These are phyloP conservation scores for Xylogone sp. DNA, from an alignment of 2,329 filamentous ascomycete genomes.

Conservation along the genomic window DNA sequence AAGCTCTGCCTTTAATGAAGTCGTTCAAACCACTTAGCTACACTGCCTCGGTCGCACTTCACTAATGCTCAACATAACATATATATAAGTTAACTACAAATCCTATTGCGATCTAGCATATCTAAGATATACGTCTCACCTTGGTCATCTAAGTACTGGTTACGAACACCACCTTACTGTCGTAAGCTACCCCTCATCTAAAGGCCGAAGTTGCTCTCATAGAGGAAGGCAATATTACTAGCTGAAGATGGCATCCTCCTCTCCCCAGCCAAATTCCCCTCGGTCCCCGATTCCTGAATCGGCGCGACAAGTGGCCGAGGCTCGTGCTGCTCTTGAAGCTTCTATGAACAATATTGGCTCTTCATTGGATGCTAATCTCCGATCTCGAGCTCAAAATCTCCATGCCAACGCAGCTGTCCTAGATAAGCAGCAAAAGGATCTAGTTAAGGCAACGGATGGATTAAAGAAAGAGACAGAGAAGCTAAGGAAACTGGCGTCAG, in stretches of 20 bases:
- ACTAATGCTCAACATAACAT: too few species aligned
- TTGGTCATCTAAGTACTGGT: too few species aligned
- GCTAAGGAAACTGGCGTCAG: conserved; percentile 59
- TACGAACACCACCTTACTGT: too few species aligned
- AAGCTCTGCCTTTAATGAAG: background rate
- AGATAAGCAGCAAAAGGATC: conserved; percentile 62
- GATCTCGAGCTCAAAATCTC: conserved; percentile 63
- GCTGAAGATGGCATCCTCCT: conserved; percentile 1
- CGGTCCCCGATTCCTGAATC: conserved; percentile 20
- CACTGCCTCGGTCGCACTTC: background rate
- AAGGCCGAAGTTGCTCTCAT: background rate
- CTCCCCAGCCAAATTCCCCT: conserved; percentile 4
- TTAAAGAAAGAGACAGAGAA: conserved; percentile 62
- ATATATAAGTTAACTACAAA: too few species aligned
- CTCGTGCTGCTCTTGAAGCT: conserved; percentile 55
- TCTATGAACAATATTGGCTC: conserved; percentile 54
- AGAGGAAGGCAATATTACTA: background rate
- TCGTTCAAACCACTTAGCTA: background rate
- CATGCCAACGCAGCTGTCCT: conserved; percentile 67
- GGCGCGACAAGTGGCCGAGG: conserved; percentile 43
- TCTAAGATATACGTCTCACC: too few species aligned
- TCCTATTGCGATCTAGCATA: too few species aligned
- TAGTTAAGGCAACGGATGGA: conserved; percentile 55
- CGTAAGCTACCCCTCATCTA: background rate
- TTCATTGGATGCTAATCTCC: conserved; percentile 65